phyloP scores from a whole-genome alignment of 352 stramenopile species.

The Plasmopara halstedii region DNA sequence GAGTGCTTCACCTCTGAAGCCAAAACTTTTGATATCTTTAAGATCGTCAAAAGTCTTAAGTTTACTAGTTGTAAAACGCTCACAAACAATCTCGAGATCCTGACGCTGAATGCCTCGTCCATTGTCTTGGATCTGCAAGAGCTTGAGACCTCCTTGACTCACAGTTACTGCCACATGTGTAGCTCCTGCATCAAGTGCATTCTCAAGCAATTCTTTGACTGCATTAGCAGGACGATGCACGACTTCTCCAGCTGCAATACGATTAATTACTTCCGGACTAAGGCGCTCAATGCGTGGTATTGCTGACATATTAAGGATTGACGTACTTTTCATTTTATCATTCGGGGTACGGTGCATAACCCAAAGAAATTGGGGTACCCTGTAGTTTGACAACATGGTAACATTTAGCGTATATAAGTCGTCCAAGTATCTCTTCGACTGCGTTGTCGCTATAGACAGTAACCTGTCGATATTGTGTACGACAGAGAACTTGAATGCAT shows the following conservation, averaged over 20 bases:
- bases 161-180: constrained; percentile 75
- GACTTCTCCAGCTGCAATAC: constrained; percentile 93
- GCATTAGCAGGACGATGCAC: constrained; percentile 92
- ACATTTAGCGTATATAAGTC: constrained; percentile 60
- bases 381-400: constrained; percentile 13
- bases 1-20: constrained; percentile 98
- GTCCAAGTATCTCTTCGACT: constrained; percentile 62
- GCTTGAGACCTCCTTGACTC: constrained; percentile 86
- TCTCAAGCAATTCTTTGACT: constrained; percentile 98
- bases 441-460: constrained; percentile 13
- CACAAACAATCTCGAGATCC: constrained; percentile 94
- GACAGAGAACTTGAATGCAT: constrained; percentile 25
- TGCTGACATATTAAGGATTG: constrained; percentile 11
- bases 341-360: constrained; percentile 1
- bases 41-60: constrained; percentile 94
- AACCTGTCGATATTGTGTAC: constrained; percentile 13
- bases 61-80: constrained; percentile 98
- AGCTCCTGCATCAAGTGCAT: constrained; percentile 94
- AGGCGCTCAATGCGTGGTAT: constrained; percentile 78
- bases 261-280: constrained; percentile 89
- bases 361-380: neutral
- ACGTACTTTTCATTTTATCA: constrained; percentile 46
- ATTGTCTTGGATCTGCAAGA: constrained; percentile 95
- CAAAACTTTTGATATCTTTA: constrained; percentile 92
- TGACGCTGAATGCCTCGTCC: constrained; percentile 87